phyloP scores from a whole-genome alignment of 2,329 filamentous ascomycete genomes.

The Atkinsonella hypoxylon region DNA sequence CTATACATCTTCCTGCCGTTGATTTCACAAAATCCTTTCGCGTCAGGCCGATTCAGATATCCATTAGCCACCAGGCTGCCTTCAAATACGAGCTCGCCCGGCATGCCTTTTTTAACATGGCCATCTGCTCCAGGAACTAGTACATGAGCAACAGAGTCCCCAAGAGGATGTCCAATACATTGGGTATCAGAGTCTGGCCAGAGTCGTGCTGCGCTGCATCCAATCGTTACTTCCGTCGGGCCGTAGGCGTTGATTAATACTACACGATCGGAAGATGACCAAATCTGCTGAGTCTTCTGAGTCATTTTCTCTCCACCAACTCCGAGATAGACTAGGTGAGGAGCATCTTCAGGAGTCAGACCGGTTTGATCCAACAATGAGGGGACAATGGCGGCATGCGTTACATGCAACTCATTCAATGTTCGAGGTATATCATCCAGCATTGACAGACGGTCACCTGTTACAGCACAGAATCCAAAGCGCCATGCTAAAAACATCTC shows the following conservation, averaged over 20 bases:
- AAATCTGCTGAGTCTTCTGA: conserved; percentile 12
- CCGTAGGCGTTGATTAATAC: conserved; percentile 29
- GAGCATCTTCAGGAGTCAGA: conserved; percentile 40
- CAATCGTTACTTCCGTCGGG: conserved; percentile 55
- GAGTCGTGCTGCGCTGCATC: conserved; percentile 24
- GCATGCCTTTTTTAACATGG: conserved; percentile 9
- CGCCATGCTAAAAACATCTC: conserved; percentile 11
- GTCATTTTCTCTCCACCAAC: conserved; percentile 55
- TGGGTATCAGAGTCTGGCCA: conserved; percentile 8
- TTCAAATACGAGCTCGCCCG: conserved; percentile 33
- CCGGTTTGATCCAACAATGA: conserved; percentile 47
- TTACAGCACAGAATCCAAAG: conserved; percentile 1
- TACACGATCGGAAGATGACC: neutral
- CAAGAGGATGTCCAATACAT: conserved; percentile 11
- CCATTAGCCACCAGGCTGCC: conserved; percentile 32
- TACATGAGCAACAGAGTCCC: conserved; percentile 9
- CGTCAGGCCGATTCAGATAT: conserved; percentile 24
- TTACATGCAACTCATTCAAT: conserved; percentile 43
- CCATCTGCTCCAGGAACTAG: conserved; percentile 3
- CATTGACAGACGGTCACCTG: conserved; percentile 4
- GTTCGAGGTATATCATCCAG: conserved; percentile 18
- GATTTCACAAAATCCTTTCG: conserved; percentile 6
- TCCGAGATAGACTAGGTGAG: conserved; percentile 51
- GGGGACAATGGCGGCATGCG: conserved; percentile 53
- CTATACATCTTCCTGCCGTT: conserved; percentile 7